Percentiles rank a stretch among this genome's conserved stretches.
phyloP scores from a whole-genome alignment of 345 rosid species.

The Cardamine chenopodiifolia region DNA sequence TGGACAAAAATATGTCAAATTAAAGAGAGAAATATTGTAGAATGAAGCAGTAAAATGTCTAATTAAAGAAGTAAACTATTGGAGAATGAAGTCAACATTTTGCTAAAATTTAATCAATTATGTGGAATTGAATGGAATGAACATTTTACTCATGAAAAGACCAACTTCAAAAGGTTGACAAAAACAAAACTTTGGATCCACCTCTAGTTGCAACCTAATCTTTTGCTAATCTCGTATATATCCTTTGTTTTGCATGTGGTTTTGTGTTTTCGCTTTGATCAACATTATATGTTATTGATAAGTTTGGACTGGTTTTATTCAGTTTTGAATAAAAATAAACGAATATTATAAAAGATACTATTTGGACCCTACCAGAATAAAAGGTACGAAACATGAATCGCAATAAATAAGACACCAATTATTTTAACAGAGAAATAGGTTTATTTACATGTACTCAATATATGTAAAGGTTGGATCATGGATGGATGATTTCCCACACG shows the following conservation, averaged over 20 bases:
- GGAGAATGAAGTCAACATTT: not conserved
- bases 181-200: not conserved
- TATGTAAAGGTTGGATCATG: not conserved
- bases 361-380: too few species aligned
- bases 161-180: not conserved
- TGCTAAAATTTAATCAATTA: not conserved
- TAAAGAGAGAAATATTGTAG: not conserved
- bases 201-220: not conserved
- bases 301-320: not conserved
- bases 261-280: not conserved
- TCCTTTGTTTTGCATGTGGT: not conserved
- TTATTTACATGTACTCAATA: conserved; percentile 10
- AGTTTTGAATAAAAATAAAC: not conserved
- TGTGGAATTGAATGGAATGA: not conserved
- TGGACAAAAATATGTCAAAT: not conserved
- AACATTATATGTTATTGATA: not conserved
- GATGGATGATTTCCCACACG: conserved; percentile 35
- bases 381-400: conserved; percentile 8
- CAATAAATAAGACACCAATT: not conserved
- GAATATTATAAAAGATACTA: too few species aligned
- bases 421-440: not conserved
- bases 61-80: not conserved
- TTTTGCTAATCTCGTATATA: not conserved
- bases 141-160: not conserved
- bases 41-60: not conserved